Conservation (phyloP, 2,329 filamentous ascomycete genomes). For the Colletotrichum kahawae region DNA sequence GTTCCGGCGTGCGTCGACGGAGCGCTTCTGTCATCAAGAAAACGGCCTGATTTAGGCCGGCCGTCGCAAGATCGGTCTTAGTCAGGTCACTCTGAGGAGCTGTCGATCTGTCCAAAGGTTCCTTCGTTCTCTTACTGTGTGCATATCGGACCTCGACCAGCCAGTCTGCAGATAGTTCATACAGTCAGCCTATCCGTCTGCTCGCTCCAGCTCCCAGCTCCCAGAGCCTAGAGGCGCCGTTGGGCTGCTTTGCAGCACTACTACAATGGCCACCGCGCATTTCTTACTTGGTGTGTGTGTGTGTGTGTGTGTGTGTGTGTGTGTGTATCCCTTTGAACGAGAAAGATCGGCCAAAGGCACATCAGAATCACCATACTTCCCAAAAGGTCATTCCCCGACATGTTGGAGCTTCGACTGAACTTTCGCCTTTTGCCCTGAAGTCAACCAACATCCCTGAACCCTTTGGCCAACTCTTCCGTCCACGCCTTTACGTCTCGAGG, state of each 20-base stretch:
- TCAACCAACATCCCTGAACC: conserved; percentile 10
- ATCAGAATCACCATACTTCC: background rate
- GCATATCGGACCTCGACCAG: background rate
- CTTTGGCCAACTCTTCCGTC: background rate
- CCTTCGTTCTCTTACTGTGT: background rate
- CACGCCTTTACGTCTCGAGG: background rate
- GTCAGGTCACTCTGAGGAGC: background rate
- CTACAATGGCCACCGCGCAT: background rate
- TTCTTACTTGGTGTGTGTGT: background rate
- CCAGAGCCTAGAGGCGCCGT: background rate
- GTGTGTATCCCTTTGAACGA: background rate
- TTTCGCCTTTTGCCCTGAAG: conserved; percentile 2
- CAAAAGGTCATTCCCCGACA: conserved; percentile 3
- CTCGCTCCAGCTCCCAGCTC: background rate
- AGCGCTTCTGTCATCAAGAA: background rate
- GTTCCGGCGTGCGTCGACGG: background rate
- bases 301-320: background rate
- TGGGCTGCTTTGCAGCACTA: background rate
- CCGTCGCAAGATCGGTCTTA: background rate
- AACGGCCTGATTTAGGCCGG: background rate
- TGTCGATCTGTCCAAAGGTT: background rate
- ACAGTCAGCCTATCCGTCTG: background rate
- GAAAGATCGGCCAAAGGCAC: background rate
- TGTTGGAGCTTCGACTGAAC: conserved; percentile 20
- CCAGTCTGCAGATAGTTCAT: background rate